Evolutionary conservation across 2,329 filamentous ascomycete species (phyloP).

Genomic region (Aureobasidium mangrovei): DNA sequence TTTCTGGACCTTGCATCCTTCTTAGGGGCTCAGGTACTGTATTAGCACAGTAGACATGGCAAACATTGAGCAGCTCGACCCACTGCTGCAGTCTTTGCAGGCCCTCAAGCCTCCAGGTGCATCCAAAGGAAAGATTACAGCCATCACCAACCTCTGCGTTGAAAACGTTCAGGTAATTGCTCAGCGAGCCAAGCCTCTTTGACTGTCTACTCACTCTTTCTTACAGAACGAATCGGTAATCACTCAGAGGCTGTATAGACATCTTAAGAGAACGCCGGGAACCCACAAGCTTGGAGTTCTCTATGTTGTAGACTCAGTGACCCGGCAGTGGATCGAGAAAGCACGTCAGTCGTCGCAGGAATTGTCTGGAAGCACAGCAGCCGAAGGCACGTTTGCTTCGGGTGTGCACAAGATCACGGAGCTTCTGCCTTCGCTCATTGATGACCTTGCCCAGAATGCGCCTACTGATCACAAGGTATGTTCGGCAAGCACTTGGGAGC

Average conservation of each 20-base stretch:
- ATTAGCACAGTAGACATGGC: conserved; percentile 17
- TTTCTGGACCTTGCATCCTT: conserved; percentile 9
- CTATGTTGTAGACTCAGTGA: conserved; percentile 99
- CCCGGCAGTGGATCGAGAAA: conserved; percentile 95
- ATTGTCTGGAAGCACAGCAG: conserved; percentile 67
- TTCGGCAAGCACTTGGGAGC: conserved; percentile 29
- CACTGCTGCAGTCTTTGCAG: conserved; percentile 84
- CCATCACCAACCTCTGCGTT: conserved; percentile 79
- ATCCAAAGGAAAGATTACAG: conserved; percentile 81
- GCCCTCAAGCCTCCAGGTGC: conserved; percentile 87
- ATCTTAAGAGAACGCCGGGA: conserved; percentile 88
- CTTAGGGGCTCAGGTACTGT: conserved; percentile 14
- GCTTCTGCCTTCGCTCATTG: conserved; percentile 86
- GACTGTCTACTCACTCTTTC: background rate
- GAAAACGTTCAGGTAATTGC: conserved; percentile 73
- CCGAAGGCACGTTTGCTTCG: conserved; percentile 87
- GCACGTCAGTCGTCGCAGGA: conserved; percentile 75
- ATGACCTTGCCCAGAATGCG: conserved; percentile 81
- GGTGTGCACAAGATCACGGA: conserved; percentile 96
- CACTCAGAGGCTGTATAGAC: conserved; percentile 92
- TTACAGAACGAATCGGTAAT: conserved; percentile 86
- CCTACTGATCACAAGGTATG: conserved; percentile 96
- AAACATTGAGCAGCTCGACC: conserved; percentile 75
- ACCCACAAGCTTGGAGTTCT: conserved; percentile 98
- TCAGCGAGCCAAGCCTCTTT: background rate